A percentile compares a stretch with the other conserved stretches of the same genome.
Evolutionary conservation across 805 yeast genomes (phyloP).

Genomic region (Pachysolen tannophilus): DNA sequence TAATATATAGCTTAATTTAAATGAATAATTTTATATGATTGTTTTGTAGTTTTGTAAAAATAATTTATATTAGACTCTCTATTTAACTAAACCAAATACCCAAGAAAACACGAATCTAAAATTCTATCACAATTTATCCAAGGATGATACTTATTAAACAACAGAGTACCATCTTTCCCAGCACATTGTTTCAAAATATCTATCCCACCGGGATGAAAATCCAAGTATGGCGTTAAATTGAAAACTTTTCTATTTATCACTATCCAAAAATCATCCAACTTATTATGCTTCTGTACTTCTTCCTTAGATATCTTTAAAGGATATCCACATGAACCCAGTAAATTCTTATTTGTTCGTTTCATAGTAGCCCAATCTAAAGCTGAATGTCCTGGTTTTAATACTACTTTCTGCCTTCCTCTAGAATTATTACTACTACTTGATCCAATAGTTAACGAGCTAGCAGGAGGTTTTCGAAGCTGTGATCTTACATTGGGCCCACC

Average conservation of each 20-base stretch:
- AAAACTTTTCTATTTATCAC: constrained; percentile 73
- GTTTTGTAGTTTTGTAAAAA: background rate
- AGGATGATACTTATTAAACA: constrained; percentile 62
- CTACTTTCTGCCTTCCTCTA: constrained; percentile 54
- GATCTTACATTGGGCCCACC: too few relatives aligned
- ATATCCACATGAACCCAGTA: constrained; percentile 42
- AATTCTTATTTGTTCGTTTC: constrained; percentile 37
- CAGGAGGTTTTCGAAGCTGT: too few relatives aligned
- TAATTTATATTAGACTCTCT: background rate
- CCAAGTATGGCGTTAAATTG: constrained; percentile 75
- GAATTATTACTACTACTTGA: too few relatives aligned
- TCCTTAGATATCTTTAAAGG: constrained; percentile 50
- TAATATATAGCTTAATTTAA: too few relatives aligned
- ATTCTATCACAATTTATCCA: constrained; percentile 82
- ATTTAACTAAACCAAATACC: constrained; percentile 29
- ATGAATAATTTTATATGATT: too few relatives aligned
- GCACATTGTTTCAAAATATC: constrained; percentile 71
- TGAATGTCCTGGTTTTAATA: constrained; percentile 70
- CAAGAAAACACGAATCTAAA: constrained; percentile 72
- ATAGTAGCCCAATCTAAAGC: constrained; percentile 80
- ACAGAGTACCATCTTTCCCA: constrained; percentile 72
- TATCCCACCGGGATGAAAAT: constrained; percentile 91
- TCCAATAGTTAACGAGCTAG: too few relatives aligned
- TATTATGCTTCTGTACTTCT: constrained; percentile 52
- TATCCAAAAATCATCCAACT: constrained; percentile 77